Base-by-base conservation (phyloP, 2,329 filamentous ascomycete genomes). In the Xylariaceae sp. region DNA sequence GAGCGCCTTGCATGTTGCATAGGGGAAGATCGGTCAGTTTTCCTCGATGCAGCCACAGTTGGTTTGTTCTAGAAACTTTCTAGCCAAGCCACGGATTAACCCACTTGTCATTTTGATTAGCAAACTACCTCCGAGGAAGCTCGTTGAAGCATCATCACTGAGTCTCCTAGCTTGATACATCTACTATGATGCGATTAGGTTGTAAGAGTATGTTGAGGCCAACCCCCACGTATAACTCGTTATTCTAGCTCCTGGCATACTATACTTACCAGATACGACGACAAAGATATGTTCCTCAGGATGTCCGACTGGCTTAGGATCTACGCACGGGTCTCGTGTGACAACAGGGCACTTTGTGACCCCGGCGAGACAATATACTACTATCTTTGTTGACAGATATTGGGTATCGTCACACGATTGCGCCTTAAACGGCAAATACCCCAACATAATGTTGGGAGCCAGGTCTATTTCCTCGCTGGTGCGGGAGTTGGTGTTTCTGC, bases 1-100 rank as follows among this genome's bases (percentile, higher is more conserved):
- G 49, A 44, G 44, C 44, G 41, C 49, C 53, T 49, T 53, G 58
- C 53, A 57, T 53, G 58, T 56, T 60, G 53, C 49, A 60, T 57
- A 50, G 44, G n/a, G 46, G 41, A 34, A 44, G 56, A 56, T 59
- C 56, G 33, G 31, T 43, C 43, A 52, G 40, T 53, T 21, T 47
- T 19, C 51, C n/a, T 55, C 23, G 41, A 55, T 55, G 46, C 33
- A 47, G 51, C 51, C 26, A 46, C 50, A 14, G 54, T 53, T 26
- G 28, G 26, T 53, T 50, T 34, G 50, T 58, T 58, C 56, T 50
- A 50, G 56, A 58, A 55, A 41, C 34, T 36, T 55, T 41, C 45
- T 50, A 47, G 33, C 23, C 45, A 37, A 31, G 40, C 19, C 11
- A 28, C 51, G 41, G 43, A 46, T 31, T 19, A 34, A 41, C 40